Evolutionary conservation across 2,329 filamentous ascomycete genomes (phyloP).

Genomic region (Cordyceps cicadae): DNA sequence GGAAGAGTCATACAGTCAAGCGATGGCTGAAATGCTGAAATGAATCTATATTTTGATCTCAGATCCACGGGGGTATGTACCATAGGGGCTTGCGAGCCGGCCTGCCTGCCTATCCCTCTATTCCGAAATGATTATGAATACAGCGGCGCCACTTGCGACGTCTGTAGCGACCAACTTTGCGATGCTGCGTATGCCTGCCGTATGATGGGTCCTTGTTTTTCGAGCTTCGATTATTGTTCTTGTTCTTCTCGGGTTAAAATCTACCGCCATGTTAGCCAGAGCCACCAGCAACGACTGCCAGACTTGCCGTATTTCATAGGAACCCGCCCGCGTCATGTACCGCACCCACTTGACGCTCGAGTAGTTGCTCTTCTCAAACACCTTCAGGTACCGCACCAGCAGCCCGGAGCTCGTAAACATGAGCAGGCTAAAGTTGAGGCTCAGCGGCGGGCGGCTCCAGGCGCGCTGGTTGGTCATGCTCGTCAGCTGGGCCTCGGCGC

Average conservation of each 20-base stretch:
- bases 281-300: constrained; percentile 7
- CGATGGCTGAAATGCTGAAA: not conserved
- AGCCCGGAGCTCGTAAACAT: constrained; percentile 98
- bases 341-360: constrained; percentile 98
- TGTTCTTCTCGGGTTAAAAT: constrained; percentile 19
- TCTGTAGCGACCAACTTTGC: not conserved
- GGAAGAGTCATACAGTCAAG: not conserved
- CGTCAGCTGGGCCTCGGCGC: constrained; percentile 84
- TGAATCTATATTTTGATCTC: not conserved
- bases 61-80: not conserved
- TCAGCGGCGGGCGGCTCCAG: constrained; percentile 90
- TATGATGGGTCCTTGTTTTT: not conserved
- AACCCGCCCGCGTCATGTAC: constrained; percentile 97
- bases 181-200: not conserved
- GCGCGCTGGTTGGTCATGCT: constrained; percentile 98
- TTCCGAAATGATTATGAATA: too few relatives aligned
- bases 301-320: constrained; percentile 83
- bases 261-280: constrained; percentile 15
- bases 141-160: too few relatives aligned
- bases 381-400: constrained; percentile 89
- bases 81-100: not conserved
- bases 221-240: too few relatives aligned
- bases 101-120: not conserved
- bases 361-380: constrained; percentile 99
- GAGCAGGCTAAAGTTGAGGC: constrained; percentile 81